Conservation (phyloP, 2,329 filamentous ascomycete species). For the Triangularia verruculosa region DNA sequence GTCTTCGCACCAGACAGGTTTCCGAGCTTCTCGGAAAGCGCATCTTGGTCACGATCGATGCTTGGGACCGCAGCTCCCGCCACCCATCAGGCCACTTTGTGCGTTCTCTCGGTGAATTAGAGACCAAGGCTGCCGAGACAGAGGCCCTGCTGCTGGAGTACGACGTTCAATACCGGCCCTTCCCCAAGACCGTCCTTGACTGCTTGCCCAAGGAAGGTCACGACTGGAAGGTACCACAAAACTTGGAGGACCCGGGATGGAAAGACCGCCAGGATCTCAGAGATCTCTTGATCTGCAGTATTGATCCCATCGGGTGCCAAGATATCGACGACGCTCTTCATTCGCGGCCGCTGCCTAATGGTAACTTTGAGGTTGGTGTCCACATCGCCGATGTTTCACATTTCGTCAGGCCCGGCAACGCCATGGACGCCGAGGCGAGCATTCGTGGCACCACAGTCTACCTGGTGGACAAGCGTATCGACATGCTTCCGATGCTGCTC, state of each 20-base stretch:
- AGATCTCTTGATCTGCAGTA: slow-evolving; percentile 88
- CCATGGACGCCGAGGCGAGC: slow-evolving; percentile 95
- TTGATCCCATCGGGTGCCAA: slow-evolving; percentile 92
- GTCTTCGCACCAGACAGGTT: slow-evolving; percentile 86
- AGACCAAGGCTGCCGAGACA: slow-evolving; percentile 96
- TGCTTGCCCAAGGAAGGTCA: slow-evolving; percentile 90
- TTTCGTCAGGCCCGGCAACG: slow-evolving; percentile 94
- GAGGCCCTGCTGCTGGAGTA: slow-evolving; percentile 92
- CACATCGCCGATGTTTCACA: slow-evolving; percentile 99
- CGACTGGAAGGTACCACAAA: slow-evolving; percentile 86
- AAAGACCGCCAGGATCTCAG: slow-evolving; percentile 78
- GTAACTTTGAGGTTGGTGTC: slow-evolving; percentile 93
- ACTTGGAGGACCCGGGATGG: slow-evolving; percentile 80
- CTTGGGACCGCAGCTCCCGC: slow-evolving; percentile 89
- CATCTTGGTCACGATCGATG: slow-evolving; percentile 87
- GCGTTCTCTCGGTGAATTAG: slow-evolving; percentile 85
- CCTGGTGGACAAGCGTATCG: slow-evolving; percentile 96
- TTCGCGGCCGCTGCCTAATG: slow-evolving; percentile 78
- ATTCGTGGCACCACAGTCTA: slow-evolving; percentile 95
- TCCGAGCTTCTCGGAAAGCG: slow-evolving; percentile 86
- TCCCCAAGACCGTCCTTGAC: slow-evolving; percentile 91
- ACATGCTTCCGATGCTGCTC: slow-evolving; percentile 96
- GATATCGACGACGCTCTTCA: slow-evolving; percentile 98
- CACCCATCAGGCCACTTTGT: slow-evolving; percentile 94
- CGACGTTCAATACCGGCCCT: slow-evolving; percentile 96